phyloP scores from a whole-genome alignment of 169 alveolate species.

The Babesia ovis region DNA sequence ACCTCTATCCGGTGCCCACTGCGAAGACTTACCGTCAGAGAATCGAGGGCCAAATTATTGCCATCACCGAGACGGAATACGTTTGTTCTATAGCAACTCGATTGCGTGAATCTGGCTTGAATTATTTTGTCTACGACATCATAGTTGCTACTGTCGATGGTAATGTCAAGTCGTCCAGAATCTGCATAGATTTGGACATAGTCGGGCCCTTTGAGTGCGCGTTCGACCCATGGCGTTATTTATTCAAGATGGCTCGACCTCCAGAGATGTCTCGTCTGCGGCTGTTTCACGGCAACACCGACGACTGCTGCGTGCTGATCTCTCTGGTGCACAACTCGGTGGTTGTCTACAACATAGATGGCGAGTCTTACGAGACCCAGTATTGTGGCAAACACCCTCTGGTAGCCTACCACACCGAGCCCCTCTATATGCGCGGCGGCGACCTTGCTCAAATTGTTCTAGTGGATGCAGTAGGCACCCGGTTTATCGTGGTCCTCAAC shows the following conservation, averaged over 20 bases:
- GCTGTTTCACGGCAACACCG: conserved; percentile 6
- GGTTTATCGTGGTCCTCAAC: conserved; percentile 15
- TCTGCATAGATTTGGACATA: neutral
- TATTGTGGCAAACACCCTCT: conserved; percentile 40
- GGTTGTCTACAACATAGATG: conserved; percentile 11
- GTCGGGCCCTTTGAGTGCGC: neutral
- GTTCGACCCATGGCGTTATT: neutral
- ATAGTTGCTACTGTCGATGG: conserved; percentile 14
- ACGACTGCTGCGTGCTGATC: conserved; percentile 13
- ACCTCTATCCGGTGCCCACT: conserved; percentile 15
- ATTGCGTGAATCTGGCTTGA: neutral
- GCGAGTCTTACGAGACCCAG: neutral
- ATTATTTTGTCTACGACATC: conserved; percentile 7
- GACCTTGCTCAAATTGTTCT: conserved; percentile 27
- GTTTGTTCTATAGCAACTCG: conserved; percentile 3
- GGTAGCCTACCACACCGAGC: conserved; percentile 47
- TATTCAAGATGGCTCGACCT: neutral
- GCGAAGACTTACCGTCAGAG: neutral
- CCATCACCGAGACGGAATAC: neutral
- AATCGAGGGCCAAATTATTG: neutral
- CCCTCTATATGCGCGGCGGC: conserved; percentile 40
- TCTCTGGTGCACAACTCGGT: conserved; percentile 26
- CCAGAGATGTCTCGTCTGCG: conserved; percentile 26
- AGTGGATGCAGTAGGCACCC: conserved; percentile 33
- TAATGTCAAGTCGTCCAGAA: neutral